These are phyloP conservation scores for Salix koriyanagi DNA, from an alignment of 345 rosid species.

Conservation along the genomic window DNA sequence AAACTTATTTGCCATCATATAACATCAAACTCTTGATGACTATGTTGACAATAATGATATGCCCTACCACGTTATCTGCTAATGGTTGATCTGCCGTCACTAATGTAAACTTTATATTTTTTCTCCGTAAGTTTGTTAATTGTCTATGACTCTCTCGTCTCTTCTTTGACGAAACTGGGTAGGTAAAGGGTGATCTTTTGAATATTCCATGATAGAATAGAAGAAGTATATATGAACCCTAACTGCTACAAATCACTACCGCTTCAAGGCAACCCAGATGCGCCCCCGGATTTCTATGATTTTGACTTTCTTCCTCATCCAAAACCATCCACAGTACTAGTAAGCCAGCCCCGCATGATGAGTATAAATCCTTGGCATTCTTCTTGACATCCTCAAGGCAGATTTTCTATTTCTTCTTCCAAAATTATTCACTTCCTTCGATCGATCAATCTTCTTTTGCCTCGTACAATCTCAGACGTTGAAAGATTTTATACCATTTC, in stretches of 20 bases:
- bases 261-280: constrained; percentile 14
- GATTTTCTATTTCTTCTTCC: background rate
- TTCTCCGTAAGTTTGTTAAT: background rate
- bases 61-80: background rate
- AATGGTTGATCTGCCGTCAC: background rate
- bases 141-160: background rate
- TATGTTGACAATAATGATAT: background rate
- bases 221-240: background rate
- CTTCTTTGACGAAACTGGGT: constrained; percentile 3
- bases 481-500: too few species aligned
- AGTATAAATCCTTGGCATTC: background rate
- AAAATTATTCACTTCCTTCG: too few species aligned
- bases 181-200: constrained; percentile 4
- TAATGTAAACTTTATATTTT: background rate
- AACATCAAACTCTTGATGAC: too few species aligned
- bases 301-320: constrained; percentile 10
- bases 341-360: background rate
- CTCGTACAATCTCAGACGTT: too few species aligned
- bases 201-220: background rate
- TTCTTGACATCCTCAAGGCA: background rate
- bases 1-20: too few species aligned
- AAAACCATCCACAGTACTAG: background rate
- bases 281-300: constrained; percentile 40
- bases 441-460: background rate
- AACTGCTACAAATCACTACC: constrained; percentile 12